Evolutionary conservation across 306 rosid genomes (phyloP), one percentile per base, ranked within the genome.

Genomic region (Citrullus mucosospermus): DNA sequence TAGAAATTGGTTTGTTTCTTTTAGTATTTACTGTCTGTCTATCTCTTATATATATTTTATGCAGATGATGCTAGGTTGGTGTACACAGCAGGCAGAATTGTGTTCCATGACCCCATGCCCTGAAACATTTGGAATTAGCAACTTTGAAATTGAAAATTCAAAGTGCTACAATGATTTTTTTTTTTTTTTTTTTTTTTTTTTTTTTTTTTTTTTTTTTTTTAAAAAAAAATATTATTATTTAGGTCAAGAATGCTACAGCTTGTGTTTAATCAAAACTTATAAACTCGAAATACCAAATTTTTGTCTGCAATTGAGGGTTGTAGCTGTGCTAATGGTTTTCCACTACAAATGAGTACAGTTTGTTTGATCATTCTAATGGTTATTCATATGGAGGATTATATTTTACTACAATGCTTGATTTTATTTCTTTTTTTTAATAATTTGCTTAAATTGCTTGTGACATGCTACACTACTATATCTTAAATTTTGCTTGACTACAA

Each of bases 61-160:
- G 85, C 87, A 85, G 88, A 81, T 73, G 90, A 81, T 77, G 82
- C 88, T 3, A 72, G 56, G 46, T 79, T 43, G 28, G 85, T 83
- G 12, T 87, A 85, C 83, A 65, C 58, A 1, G 68, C 81, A 57
- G 80, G 86, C n/a, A 72, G 71, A 70, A 80, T 85, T 46, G 41
- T 87, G 44, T 85, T 84, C 76, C 76, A 78, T 83, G 81, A 66
- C 39, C 17, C 82, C 28, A 51, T 81, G 71, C 63, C 56, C 15
- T 87, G 56, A 78, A 53, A 79, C 36, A 70, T 43, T 69, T 28
- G 44, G 54, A 55, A 2, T 16, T 17, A 20, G n/a, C 59, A 22
- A 71, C 14, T 43, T 69, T 44, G n/a, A 20, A 69, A 48, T 39
- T 67, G 30, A 39, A 39, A 39, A 18, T 18, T 67, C 43, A 15